Conservation (phyloP, 2,329 filamentous ascomycete genomes). For the Cladorrhinum sp. region DNA sequence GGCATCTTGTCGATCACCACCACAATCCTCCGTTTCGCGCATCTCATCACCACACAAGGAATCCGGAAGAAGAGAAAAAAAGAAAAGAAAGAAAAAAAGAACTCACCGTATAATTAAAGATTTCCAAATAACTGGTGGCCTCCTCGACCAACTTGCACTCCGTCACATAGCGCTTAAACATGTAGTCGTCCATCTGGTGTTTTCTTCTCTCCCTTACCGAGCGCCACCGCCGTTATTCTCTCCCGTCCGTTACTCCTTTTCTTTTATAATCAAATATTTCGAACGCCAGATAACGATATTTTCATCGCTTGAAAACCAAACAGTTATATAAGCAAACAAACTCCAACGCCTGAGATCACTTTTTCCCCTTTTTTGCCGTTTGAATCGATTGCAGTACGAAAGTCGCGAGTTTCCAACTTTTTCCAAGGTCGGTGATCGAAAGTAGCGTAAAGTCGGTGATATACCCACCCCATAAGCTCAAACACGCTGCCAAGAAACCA, state of each 20-base stretch:
- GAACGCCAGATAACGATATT: too few species aligned
- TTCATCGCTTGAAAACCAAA: neutral
- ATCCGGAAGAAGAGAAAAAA: too few species aligned
- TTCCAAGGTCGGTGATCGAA: neutral
- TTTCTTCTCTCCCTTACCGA: neutral
- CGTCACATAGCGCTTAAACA: conserved; percentile 49
- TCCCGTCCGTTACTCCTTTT: neutral
- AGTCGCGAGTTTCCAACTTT: too few species aligned
- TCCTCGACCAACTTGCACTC: conserved; percentile 50
- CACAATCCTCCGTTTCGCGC: too few species aligned
- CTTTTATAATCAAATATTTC: neutral
- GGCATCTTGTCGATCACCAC: neutral
- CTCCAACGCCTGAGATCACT: too few species aligned
- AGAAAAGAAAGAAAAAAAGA: conserved; percentile 3
- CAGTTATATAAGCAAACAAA: too few species aligned
- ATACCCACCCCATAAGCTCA: neutral
- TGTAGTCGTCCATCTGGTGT: conserved; percentile 57
- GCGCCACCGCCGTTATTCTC: too few species aligned
- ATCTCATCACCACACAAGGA: neutral
- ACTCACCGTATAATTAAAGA: conserved; percentile 58
- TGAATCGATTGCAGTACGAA: too few species aligned
- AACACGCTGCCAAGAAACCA: neutral
- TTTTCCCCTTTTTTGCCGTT: too few species aligned
- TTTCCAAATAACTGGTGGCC: conserved; percentile 54
- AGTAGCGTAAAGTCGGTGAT: too few species aligned